These are phyloP conservation scores for Trametes coccinea DNA, from an alignment of 768 basidiomycete species.

Conservation along the genomic window DNA sequence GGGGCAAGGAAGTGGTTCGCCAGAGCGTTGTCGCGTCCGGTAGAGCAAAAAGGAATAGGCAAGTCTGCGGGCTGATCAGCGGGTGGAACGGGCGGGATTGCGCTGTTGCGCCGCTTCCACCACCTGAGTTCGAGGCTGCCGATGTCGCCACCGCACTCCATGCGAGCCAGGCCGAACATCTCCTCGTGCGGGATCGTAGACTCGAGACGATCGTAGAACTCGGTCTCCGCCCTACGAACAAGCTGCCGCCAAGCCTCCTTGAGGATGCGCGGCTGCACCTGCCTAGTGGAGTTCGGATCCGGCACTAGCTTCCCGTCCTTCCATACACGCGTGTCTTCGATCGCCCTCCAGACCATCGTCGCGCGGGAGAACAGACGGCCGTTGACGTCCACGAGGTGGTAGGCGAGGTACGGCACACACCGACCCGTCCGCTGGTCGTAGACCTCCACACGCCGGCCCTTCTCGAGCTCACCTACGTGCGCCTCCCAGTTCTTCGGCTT, in stretches of 20 bases:
- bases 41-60: background rate
- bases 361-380: conserved; percentile 17
- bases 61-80: background rate
- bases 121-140: background rate
- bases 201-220: conserved; percentile 1
- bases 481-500: background rate
- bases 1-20: no score
- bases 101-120: conserved; percentile 1
- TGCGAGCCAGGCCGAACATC: background rate
- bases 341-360: conserved; percentile 16
- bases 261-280: conserved; percentile 1
- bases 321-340: conserved; percentile 12
- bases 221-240: conserved; percentile 1
- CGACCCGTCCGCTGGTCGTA: conserved; percentile 3
- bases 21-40: background rate
- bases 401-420: background rate
- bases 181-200: background rate
- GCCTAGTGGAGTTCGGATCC: background rate
- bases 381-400: conserved; percentile 11
- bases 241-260: conserved; percentile 21
- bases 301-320: background rate
- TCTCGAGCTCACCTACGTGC: background rate
- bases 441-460: conserved; percentile 2
- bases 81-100: background rate
- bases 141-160: conserved; percentile 10